Percentiles rank a stretch among this genome's conserved stretches.
Conservation (phyloP, 495 filamentous ascomycete species). For the Tuber magnatum region DNA sequence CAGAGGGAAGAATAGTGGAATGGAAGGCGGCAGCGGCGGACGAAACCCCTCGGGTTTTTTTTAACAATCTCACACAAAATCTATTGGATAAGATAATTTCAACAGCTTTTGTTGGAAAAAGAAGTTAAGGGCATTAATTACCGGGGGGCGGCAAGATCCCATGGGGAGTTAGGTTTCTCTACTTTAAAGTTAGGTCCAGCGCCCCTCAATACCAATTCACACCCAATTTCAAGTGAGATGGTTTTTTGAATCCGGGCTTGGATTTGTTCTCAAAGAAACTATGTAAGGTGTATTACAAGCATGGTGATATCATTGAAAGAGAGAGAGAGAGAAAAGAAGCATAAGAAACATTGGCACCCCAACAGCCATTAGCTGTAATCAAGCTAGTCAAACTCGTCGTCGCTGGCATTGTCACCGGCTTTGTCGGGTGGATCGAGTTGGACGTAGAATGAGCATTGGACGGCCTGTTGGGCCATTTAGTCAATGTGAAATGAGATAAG, state of each 20-base stretch:
- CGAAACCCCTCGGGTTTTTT: background rate
- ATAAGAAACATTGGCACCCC: background rate
- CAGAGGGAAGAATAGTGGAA: background rate
- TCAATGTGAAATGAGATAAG: conserved; percentile 3
- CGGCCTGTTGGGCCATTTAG: conserved; percentile 17
- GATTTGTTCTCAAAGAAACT: background rate
- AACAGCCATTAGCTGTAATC: background rate
- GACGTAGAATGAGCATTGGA: conserved; percentile 34
- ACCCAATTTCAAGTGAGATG: background rate
- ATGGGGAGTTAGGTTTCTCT: background rate
- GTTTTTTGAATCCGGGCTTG: background rate
- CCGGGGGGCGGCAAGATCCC: too few species aligned
- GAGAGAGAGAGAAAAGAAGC: background rate
- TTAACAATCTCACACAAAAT: too few species aligned
- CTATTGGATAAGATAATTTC: background rate
- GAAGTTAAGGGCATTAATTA: background rate
- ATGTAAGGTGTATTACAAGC: background rate
- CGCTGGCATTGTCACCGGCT: conserved; percentile 12
- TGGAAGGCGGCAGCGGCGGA: background rate
- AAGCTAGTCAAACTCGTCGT: conserved; percentile 30
- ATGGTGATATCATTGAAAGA: background rate
- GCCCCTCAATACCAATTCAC: background rate
- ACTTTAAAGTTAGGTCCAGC: background rate
- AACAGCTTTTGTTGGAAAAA: background rate
- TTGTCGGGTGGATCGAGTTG: conserved; percentile 26